Evolutionary conservation across 2,329 filamentous ascomycete species (phyloP), one percentile per base, ranked within the genome.

Genomic region (Neopestalotiopsis sp.): DNA sequence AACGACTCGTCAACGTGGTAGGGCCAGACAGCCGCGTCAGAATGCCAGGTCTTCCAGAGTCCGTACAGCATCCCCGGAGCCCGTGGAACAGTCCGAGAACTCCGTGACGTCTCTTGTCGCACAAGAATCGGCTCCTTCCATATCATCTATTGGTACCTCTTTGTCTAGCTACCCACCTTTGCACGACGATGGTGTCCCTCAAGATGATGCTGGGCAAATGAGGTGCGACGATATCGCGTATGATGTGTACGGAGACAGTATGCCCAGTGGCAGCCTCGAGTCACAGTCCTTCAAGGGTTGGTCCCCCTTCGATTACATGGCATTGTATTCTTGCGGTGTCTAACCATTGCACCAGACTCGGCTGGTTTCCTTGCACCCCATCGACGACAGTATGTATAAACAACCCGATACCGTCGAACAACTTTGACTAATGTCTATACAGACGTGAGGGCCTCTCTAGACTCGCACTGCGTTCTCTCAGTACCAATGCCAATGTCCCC

Each of bases 401-500:
- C 9, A 38, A 61, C 40, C n/a, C 14, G 17, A 17, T 40, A 17
- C 30, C 34, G 13, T 7, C 3, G 17, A 3, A 17, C 2, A 17
- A 20, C 65, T 61, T 75, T 76, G 30, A 77, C 76, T 70, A 76
- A 80, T 24, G 76, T 74, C 20, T 53, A 17, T 24, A 24, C 28
- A 67, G 66, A 4, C 40, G 45, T 17, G 34, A 53, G 20, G 34
- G 13, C 20, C 73, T 83, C 42, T 80, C 81, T 24, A 75, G 77
- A 4, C 75, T 84, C 20, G 79, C 79, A 56, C 73, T 81, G 28
- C 73, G 76, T 69, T 74, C 76, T 42, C 77, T 81, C 9, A 81
- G 82, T 64, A 77, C 81, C 10, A 81, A 82, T 64, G 78, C 82
- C 17, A 83, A 80, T 68, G 71, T 82, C 40, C 74, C 74, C 32